Base-by-base conservation (phyloP, 2,329 filamentous ascomycete species). In the Calonectria henricotiae region DNA sequence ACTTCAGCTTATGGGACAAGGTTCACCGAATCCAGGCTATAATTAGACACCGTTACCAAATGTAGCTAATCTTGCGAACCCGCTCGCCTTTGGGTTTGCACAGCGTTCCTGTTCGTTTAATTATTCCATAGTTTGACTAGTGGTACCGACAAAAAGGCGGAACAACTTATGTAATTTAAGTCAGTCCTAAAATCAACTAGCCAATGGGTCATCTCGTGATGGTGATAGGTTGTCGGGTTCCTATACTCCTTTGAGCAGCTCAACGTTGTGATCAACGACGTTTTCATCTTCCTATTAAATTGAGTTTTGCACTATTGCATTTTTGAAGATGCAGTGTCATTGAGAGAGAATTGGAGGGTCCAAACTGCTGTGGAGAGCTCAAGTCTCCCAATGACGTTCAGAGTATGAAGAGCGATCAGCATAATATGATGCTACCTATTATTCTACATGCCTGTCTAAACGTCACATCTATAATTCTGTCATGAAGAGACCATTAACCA, bases 71-170 rank as follows among this genome's bases (percentile, higher is more conserved):
- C 4, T 27, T 13, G 47, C 23, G 35, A 32, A 20, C 9, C 20
- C 15, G 41, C n/a, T 30, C 25, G 12, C 32, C 2, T 65, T 65
- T 54, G 20, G 32, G 46, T 65, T 54, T n/a, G 15, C 23, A 5
- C 47, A 54, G 39, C 62, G 41, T 65, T 65, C 62, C 62, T 54
- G 5, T 27, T 54, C 46, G 62, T 54, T 15, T 64, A 54, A n/a
- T 37, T 23, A 32, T 35, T 44, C 62, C 23, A 25, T 39, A 43
- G 32, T 15, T 41, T 35, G 62, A 12, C 46, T 64, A 64, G 62
- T 8, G 17, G 11, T 30, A 39, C n/a, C 23, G 12, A 44, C 23
- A 12, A 23, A 35, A 47, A n/a, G 5, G 13, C 23, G 17, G 17
- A 11, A 20, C 15, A 32, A 5, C 32, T 58, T 58, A 58, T 23